Base-by-base conservation (phyloP, 1,139 yeast species). In the Protomyces inundatus region DNA sequence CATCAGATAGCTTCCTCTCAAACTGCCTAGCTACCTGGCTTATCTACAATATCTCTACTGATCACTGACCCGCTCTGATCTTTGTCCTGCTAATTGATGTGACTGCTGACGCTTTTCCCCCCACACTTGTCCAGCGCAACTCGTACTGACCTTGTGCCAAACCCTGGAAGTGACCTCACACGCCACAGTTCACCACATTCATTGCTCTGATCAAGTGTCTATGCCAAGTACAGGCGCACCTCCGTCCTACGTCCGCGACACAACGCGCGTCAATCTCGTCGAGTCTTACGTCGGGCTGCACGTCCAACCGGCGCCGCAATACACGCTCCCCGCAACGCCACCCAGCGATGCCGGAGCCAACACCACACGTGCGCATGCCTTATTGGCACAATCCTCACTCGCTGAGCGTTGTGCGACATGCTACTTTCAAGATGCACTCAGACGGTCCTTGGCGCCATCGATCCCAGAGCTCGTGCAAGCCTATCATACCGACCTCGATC, bases 401-500 rank as follows among this genome's bases (percentile, higher is more conserved):
- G 62, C 62, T 5, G 42, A 52, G 45, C 45, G 52, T 12, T 35
- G 56, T 1, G 62, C 62, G 4, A 52, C 53, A n/a, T 16, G 35
- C 5, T 58, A 58, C 36, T 58, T 58, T 23, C n/a, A 35, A 6
- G 33, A 58, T 9, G 56, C 54, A 32, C 36, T 52, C 33, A 39
- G 36, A 10, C 30, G 62, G n/a, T 40, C 37, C 16, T 42, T 50
- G n/a, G 54, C 42, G 30, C 54, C 45, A 3, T 32, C 45, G n/a
- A 16, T 58, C 9, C 23, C 23, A n/a, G 23, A 40, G 7, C 45
- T 53, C 6, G 37, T 58, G 7, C 36, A 39, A 36, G 52, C 33
- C 12, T 58, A 58, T 35, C 42, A 58, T 37, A 35, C 46, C n/a
- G 61, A 57, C 35, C 37, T 57, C 35, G n/a, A 37, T 9, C n/a